These are phyloP conservation scores for Kregervanrija delftensis DNA, from an alignment of 805 yeast species.

Conservation along the genomic window DNA sequence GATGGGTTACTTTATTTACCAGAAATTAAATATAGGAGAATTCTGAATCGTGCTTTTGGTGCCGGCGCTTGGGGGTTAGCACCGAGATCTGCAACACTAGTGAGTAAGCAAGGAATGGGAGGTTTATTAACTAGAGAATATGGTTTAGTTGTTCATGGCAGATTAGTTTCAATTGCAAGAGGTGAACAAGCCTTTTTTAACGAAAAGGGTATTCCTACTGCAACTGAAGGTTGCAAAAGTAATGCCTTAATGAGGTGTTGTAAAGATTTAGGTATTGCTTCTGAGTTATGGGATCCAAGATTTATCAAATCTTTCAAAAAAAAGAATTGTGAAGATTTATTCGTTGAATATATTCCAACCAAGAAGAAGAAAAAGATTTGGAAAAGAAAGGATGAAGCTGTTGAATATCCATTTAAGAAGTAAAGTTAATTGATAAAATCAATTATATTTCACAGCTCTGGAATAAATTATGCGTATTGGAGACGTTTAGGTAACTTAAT, in stretches of 20 bases:
- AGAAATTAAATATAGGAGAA: slow-evolving; percentile 90
- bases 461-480: too few species aligned
- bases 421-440: slow-evolving; percentile 4
- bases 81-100: slow-evolving; percentile 79
- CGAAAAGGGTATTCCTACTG: slow-evolving; percentile 85
- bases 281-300: slow-evolving; percentile 95
- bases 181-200: slow-evolving; percentile 94
- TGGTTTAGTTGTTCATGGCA: slow-evolving; percentile 79
- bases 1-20: slow-evolving; percentile 91
- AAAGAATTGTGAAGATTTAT: slow-evolving; percentile 67
- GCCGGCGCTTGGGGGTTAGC: slow-evolving; percentile 99
- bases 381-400: slow-evolving; percentile 77
- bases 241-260: slow-evolving; percentile 98
- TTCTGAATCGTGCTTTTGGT: slow-evolving; percentile 86
- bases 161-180: slow-evolving; percentile 84
- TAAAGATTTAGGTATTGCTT: slow-evolving; percentile 93
- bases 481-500: too few species aligned
- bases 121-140: slow-evolving; percentile 76
- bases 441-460: too few species aligned
- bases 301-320: slow-evolving; percentile 69
- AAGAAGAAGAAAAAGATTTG: slow-evolving; percentile 87
- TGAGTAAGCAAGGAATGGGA: slow-evolving; percentile 34
- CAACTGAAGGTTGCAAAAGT: slow-evolving; percentile 94
- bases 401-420: slow-evolving; percentile 79
- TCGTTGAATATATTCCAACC: slow-evolving; percentile 76